A percentile compares a stretch with the other conserved stretches of the same genome.
phyloP scores from a whole-genome alignment of 176 grass and related monocot species.

The Poa annua region DNA sequence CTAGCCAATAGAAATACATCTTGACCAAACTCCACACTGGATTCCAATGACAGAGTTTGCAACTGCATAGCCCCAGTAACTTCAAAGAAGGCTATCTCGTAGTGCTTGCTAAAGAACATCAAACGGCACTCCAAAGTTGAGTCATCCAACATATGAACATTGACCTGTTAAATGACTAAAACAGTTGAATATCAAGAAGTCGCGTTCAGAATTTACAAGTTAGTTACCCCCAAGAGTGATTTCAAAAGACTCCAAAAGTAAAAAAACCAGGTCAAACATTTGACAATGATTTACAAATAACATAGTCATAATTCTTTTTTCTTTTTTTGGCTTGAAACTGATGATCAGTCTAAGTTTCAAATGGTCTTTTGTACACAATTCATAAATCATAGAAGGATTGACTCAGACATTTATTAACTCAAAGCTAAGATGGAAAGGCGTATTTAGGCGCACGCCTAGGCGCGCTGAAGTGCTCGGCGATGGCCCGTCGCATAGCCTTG shows the following conservation, averaged over 20 bases:
- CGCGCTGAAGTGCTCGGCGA: neutral
- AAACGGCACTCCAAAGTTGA: neutral
- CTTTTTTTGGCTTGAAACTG: neutral
- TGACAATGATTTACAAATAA: neutral
- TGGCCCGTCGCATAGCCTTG: neutral
- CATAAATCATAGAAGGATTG: neutral
- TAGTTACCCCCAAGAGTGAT: neutral
- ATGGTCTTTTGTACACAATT: neutral
- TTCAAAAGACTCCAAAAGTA: no score
- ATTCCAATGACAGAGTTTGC: neutral
- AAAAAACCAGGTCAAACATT: neutral
- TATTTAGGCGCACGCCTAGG: neutral
- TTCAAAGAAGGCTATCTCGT: neutral
- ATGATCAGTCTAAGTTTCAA: neutral
- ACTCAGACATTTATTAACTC: neutral
- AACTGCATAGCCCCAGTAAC: neutral
- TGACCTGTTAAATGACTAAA: neutral
- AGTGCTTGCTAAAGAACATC: conserved; percentile 8
- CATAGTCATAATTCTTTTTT: neutral
- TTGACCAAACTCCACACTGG: neutral
- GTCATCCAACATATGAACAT: neutral
- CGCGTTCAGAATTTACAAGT: neutral
- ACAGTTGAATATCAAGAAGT: neutral
- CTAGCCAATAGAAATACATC: neutral
- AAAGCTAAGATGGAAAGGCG: neutral